These are phyloP conservation scores for Penstemon barbatus DNA, from an alignment of 257 asterid species.

Conservation along the genomic window DNA sequence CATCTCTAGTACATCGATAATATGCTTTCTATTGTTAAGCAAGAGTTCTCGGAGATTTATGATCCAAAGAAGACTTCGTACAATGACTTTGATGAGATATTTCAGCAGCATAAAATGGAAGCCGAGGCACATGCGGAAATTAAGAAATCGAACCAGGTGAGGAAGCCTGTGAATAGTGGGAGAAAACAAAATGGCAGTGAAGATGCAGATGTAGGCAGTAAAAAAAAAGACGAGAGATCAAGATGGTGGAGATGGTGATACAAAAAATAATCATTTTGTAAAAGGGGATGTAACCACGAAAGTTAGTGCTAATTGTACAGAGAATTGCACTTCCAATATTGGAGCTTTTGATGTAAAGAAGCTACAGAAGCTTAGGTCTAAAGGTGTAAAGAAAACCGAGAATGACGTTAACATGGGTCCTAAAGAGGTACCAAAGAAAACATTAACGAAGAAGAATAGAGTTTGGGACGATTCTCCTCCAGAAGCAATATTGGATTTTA, in stretches of 20 bases:
- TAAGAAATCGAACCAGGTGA: slow-evolving; percentile 73
- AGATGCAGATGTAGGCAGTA: slow-evolving; percentile 53
- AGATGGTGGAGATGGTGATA: slow-evolving; percentile 56
- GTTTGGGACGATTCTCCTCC: slow-evolving; percentile 84
- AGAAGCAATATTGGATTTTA: slow-evolving; percentile 73
- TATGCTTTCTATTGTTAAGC: slow-evolving; percentile 80
- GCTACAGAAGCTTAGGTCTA: slow-evolving; percentile 72
- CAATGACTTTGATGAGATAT: slow-evolving; percentile 65
- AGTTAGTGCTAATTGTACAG: slow-evolving; percentile 57
- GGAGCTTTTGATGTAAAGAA: slow-evolving; percentile 90
- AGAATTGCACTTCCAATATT: slow-evolving; percentile 53
- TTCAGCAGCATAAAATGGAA: slow-evolving; percentile 88
- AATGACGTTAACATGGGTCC: slow-evolving; percentile 57
- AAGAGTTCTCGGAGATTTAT: slow-evolving; percentile 67
- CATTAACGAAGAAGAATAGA: slow-evolving; percentile 59
- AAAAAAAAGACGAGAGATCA: slow-evolving; percentile 73
- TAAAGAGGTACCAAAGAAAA: slow-evolving; percentile 71
- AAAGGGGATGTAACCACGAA: slow-evolving; percentile 40
- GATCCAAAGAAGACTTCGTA: slow-evolving; percentile 74
- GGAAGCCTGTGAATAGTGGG: slow-evolving; percentile 48
- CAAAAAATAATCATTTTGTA: slow-evolving; percentile 37
- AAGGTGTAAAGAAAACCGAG: slow-evolving; percentile 73
- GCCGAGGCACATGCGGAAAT: slow-evolving; percentile 92
- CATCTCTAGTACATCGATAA: slow-evolving; percentile 92
- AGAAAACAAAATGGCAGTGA: slow-evolving; percentile 57